Percentiles rank a stretch among this genome's conserved stretches.
These are phyloP conservation scores for Chaetoscypha palmicola DNA, from an alignment of 2,329 filamentous ascomycete species.

Conservation along the genomic window DNA sequence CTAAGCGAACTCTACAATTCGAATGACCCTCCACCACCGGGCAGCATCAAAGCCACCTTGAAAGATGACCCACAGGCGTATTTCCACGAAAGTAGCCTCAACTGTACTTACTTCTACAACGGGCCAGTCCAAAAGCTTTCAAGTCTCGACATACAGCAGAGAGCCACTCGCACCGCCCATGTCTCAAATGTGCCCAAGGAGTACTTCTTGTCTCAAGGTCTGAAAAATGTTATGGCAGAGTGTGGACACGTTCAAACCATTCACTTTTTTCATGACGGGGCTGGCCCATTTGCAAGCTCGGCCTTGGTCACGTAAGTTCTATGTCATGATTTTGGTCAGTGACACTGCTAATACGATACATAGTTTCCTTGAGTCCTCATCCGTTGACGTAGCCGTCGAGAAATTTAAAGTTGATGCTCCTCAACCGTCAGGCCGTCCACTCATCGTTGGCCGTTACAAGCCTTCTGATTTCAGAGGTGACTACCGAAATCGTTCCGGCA, in stretches of 20 bases:
- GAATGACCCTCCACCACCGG: not conserved
- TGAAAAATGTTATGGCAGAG: constrained; percentile 18
- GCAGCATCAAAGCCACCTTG: not conserved
- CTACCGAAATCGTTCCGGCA: constrained; percentile 7
- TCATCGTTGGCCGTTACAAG: not conserved
- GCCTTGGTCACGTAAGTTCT: constrained; percentile 22
- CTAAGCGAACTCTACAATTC: no score
- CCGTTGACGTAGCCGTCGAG: constrained; percentile 13
- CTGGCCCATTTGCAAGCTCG: not conserved
- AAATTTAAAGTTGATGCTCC: constrained; percentile 1
- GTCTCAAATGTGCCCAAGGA: constrained; percentile 8
- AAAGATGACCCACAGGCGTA: not conserved
- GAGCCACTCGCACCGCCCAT: constrained; percentile 12
- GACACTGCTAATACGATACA: not conserved
- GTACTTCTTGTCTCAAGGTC: constrained; percentile 14
- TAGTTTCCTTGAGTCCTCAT: not conserved
- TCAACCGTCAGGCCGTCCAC: not conserved
- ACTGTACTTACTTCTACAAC: constrained; percentile 3
- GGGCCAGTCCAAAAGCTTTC: not conserved
- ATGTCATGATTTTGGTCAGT: not conserved
- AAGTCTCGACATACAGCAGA: not conserved
- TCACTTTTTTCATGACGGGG: constrained; percentile 8
- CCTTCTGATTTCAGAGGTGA: not conserved
- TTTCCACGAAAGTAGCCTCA: not conserved
- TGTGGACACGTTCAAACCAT: constrained; percentile 22